Conservation (phyloP, 2,329 filamentous ascomycete genomes). For the Tolypocladium ovalisporum region DNA sequence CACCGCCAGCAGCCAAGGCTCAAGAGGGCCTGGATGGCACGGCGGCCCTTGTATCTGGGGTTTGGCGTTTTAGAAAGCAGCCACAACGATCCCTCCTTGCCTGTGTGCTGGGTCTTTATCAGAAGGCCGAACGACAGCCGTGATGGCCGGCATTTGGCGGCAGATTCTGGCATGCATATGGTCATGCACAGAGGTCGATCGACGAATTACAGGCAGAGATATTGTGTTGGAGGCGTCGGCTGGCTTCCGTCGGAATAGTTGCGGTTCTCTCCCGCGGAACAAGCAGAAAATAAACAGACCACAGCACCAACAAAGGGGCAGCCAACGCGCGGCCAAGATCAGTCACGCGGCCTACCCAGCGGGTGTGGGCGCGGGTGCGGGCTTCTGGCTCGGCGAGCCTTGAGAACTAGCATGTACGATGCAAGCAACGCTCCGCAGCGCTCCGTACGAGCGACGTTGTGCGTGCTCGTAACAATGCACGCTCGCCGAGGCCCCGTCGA, state of each 20-base stretch:
- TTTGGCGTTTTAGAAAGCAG: background rate
- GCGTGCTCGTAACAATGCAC: background rate
- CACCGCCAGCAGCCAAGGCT: constrained; percentile 8
- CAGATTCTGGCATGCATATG: background rate
- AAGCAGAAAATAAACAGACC: background rate
- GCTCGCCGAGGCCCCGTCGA: background rate
- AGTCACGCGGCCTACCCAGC: background rate
- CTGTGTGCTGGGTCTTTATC: background rate
- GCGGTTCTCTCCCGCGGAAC: background rate
- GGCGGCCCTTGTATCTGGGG: constrained; percentile 3
- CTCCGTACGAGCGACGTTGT: background rate
- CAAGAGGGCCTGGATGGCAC: background rate
- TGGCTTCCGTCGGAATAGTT: background rate
- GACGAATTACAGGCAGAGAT: too few relatives aligned
- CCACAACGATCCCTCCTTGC: background rate
- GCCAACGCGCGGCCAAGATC: background rate
- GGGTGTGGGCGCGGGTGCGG: background rate
- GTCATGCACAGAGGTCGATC: background rate
- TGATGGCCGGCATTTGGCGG: background rate
- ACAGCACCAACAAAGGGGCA: background rate
- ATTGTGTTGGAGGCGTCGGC: background rate
- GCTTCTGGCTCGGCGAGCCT: background rate
- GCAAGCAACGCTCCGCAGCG: background rate
- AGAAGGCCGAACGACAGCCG: background rate
- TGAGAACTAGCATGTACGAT: background rate